These are phyloP conservation scores for Sporisorium reilianum DNA, from an alignment of 1,284 basidiomycete genomes.

Conservation along the genomic window DNA sequence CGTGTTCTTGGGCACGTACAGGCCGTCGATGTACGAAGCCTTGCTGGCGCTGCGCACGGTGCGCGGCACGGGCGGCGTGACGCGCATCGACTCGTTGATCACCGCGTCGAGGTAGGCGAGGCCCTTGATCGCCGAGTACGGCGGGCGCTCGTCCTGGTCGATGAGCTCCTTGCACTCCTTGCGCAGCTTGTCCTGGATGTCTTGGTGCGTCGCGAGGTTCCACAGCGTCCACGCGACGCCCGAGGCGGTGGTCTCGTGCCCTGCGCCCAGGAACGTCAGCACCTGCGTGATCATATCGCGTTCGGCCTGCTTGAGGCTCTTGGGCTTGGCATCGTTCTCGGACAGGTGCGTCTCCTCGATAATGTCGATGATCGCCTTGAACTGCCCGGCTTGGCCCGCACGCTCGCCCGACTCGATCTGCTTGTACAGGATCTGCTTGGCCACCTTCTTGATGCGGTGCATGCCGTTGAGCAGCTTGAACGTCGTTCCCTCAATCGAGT, in stretches of 20 bases:
- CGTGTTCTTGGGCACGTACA: conserved; percentile 54
- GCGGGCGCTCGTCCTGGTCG: conserved; percentile 43
- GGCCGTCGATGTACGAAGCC: conserved; percentile 47
- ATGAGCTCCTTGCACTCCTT: conserved; percentile 71
- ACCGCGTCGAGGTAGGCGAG: conserved; percentile 83
- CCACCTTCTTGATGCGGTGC: conserved; percentile 53
- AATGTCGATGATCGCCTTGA: conserved; percentile 51
- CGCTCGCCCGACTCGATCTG: conserved; percentile 52
- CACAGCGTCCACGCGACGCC: conserved; percentile 81
- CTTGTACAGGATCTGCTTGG: conserved; percentile 52
- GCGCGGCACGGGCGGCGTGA: conserved; percentile 55
- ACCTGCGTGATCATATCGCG: conserved; percentile 55
- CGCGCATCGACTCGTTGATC: conserved; percentile 67
- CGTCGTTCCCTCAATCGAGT: neutral
- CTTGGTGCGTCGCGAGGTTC: conserved; percentile 74
- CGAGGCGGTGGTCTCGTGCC: conserved; percentile 74
- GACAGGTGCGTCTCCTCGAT: conserved; percentile 42
- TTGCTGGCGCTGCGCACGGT: conserved; percentile 46
- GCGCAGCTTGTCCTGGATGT: conserved; percentile 75
- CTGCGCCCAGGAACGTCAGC: conserved; percentile 60
- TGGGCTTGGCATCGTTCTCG: conserved; percentile 49
- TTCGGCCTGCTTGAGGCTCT: conserved; percentile 53
- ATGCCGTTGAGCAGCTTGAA: conserved; percentile 45
- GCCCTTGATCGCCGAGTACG: conserved; percentile 75
- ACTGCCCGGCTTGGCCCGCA: conserved; percentile 14